phyloP scores from a whole-genome alignment of 2,329 filamentous ascomycete species.

The Monascus ruber region DNA sequence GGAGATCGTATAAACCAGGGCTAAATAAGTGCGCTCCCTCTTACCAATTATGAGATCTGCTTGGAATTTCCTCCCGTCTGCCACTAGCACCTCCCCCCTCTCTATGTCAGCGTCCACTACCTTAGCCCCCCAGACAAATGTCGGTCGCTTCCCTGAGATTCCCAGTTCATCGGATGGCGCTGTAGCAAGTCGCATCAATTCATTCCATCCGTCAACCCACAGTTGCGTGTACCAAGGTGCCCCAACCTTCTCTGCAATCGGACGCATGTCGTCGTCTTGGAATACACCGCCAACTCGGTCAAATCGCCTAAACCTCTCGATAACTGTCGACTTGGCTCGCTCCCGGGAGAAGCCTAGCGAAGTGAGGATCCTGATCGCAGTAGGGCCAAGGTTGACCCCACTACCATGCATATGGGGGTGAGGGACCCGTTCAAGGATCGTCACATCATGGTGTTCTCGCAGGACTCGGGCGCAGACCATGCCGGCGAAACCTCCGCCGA shows the following conservation, averaged over 20 bases:
- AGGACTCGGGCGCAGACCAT: neutral
- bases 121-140: neutral
- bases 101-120: neutral
- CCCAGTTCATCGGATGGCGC: neutral
- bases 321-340: neutral
- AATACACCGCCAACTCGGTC: neutral
- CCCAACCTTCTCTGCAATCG: neutral
- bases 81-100: neutral
- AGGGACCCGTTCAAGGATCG: neutral
- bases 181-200: neutral
- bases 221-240: neutral
- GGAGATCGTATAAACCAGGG: too few relatives aligned
- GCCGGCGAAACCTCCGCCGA: neutral
- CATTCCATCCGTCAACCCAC: neutral
- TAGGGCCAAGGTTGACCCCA: neutral
- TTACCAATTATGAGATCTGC: neutral
- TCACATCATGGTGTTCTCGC: neutral
- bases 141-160: neutral
- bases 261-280: neutral
- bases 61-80: neutral
- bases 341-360: neutral
- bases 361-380: neutral
- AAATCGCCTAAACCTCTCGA: neutral
- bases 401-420: neutral
- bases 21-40: neutral